phyloP scores from a whole-genome alignment of 1,284 basidiomycete genomes.

The Caloboletus firmus region DNA sequence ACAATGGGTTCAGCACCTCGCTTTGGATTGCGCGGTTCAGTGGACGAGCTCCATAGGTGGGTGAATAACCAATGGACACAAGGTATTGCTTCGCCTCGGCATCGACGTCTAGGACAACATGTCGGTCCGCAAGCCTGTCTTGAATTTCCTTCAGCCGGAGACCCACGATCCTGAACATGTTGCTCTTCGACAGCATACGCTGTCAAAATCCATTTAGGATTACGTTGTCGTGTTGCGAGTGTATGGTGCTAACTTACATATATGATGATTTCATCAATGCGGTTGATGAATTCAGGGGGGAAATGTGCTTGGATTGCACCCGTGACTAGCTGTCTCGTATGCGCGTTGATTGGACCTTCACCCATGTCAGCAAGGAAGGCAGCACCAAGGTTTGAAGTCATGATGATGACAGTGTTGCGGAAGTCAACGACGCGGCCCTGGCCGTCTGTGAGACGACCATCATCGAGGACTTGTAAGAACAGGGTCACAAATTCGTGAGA shows the following conservation, averaged over 20 bases:
- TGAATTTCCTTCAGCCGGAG: constrained; percentile 76
- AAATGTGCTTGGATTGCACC: constrained; percentile 80
- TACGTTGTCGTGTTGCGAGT: background rate
- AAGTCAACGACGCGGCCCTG: constrained; percentile 79
- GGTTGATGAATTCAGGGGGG: constrained; percentile 92
- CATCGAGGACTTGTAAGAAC: constrained; percentile 93
- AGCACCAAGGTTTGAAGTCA: constrained; percentile 91
- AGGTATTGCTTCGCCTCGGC: constrained; percentile 81
- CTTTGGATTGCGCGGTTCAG: constrained; percentile 91
- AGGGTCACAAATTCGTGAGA: constrained; percentile 88
- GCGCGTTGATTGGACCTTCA: constrained; percentile 66
- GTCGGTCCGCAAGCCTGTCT: constrained; percentile 74
- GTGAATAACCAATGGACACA: constrained; percentile 81
- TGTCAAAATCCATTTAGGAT: constrained; percentile 30
- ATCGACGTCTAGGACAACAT: constrained; percentile 80
- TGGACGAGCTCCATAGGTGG: constrained; percentile 87
- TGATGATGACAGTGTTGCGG: constrained; percentile 88
- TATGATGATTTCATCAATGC: constrained; percentile 87
- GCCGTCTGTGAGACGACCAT: constrained; percentile 91
- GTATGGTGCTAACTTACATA: constrained; percentile 60
- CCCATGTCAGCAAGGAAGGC: constrained; percentile 76
- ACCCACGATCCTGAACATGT: constrained; percentile 83
- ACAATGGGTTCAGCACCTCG: constrained; percentile 91
- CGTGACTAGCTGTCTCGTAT: constrained; percentile 72
- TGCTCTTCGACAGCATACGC: constrained; percentile 74